These are phyloP conservation scores for Metarhizium album DNA, from an alignment of 2,329 filamentous ascomycete genomes.

Conservation along the genomic window DNA sequence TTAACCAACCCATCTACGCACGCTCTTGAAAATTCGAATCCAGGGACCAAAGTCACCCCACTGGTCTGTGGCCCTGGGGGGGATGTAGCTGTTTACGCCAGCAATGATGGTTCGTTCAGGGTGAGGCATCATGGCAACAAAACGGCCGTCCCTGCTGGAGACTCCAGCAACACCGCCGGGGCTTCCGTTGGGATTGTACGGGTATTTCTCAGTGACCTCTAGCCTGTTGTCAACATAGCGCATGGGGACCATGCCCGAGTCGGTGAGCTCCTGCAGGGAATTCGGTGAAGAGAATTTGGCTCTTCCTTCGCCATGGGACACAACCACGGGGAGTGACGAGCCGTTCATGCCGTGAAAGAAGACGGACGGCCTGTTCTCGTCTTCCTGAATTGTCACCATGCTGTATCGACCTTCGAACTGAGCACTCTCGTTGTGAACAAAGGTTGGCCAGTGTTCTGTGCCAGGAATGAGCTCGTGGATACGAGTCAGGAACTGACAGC, in stretches of 20 bases:
- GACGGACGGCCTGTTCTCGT: conserved; percentile 50
- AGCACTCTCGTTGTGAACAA: conserved; percentile 72
- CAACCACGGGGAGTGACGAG: conserved; percentile 71
- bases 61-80: conserved; percentile 42
- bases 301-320: conserved; percentile 84
- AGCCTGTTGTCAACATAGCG: conserved; percentile 77
- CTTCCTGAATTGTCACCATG: conserved; percentile 68
- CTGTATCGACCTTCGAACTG: conserved; percentile 83
- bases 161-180: conserved; percentile 74
- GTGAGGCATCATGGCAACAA: conserved; percentile 87
- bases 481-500: conserved; percentile 86
- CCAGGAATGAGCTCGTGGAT: conserved; percentile 74
- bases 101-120: conserved; percentile 81
- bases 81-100: conserved; percentile 66
- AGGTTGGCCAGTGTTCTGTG: conserved; percentile 72
- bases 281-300: conserved; percentile 55
- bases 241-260: conserved; percentile 61
- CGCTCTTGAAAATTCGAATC: conserved; percentile 78
- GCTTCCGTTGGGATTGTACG: conserved; percentile 78
- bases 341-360: conserved; percentile 86
- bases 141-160: conserved; percentile 63
- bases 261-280: conserved; percentile 43
- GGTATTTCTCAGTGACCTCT: conserved; percentile 69
- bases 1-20: conserved; percentile 73
- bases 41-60: conserved; percentile 81